phyloP scores from a whole-genome alignment of 257 asterid genomes.

The Solanum peruvianum region DNA sequence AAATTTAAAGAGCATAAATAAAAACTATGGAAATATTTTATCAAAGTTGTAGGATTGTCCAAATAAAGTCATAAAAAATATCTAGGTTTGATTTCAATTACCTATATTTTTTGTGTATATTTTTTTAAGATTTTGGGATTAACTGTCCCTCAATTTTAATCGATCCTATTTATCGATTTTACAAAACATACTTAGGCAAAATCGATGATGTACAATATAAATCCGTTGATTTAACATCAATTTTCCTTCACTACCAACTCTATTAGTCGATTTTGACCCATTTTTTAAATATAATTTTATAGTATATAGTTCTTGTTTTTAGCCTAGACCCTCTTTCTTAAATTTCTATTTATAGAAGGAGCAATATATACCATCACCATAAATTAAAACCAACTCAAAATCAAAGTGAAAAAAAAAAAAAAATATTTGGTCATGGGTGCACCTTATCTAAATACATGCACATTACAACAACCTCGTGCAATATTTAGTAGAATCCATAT shows the following conservation, averaged over 20 bases:
- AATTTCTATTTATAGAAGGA: not conserved
- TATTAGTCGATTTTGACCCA: too few species aligned
- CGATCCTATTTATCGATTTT: not conserved
- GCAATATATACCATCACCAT: not conserved
- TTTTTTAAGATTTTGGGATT: too few species aligned
- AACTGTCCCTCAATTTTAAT: not conserved
- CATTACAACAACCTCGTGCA: constrained; percentile 55
- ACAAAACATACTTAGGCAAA: too few species aligned
- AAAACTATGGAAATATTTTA: not conserved
- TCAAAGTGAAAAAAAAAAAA: too few species aligned
- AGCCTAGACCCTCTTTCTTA: not conserved
- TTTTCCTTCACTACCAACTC: too few species aligned
- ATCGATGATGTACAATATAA: not conserved
- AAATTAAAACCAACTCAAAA: not conserved
- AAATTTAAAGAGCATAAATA: not conserved
- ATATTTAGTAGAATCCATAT: constrained; percentile 44
- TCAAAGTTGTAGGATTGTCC: not conserved
- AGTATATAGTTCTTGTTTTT: not conserved
- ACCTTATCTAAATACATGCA: constrained; percentile 39
- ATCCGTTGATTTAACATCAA: too few species aligned
- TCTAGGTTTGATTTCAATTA: not conserved
- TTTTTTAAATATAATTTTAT: too few species aligned
- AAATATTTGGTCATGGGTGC: not conserved
- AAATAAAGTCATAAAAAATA: not conserved
- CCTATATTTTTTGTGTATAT: not conserved